Evolutionary conservation across 1,139 yeast species (phyloP).

Genomic region (Spathaspora sp.): DNA sequence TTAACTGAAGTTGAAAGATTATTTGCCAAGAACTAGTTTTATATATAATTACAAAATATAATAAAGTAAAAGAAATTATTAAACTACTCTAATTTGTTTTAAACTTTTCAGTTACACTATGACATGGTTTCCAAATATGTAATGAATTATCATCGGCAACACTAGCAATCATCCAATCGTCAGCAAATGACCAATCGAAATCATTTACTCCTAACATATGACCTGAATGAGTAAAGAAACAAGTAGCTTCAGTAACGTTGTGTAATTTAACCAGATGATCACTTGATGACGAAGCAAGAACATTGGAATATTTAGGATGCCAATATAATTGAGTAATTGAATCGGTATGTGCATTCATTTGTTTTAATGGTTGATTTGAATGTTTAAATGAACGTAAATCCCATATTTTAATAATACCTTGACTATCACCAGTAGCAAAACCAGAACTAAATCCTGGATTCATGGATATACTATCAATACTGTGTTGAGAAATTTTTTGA

Average conservation of each 20-base stretch:
- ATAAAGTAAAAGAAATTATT: not conserved
- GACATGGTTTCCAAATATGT: slow-evolving; percentile 77
- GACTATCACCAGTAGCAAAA: slow-evolving; percentile 68
- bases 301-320: slow-evolving; percentile 63
- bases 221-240: slow-evolving; percentile 78
- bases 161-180: slow-evolving; percentile 76
- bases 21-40: slow-evolving; percentile 49
- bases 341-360: slow-evolving; percentile 45
- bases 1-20: slow-evolving; percentile 88
- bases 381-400: slow-evolving; percentile 56
- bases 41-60: not conserved
- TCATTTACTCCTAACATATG: slow-evolving; percentile 89
- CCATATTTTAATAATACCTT: slow-evolving; percentile 63
- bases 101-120: slow-evolving; percentile 19
- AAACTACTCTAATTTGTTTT: not conserved
- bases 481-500: slow-evolving; percentile 36
- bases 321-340: slow-evolving; percentile 73
- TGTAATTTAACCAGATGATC: slow-evolving; percentile 73
- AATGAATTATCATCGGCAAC: slow-evolving; percentile 88
- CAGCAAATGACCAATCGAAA: slow-evolving; percentile 80
- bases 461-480: slow-evolving; percentile 66
- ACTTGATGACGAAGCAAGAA: slow-evolving; percentile 71
- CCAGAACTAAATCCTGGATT: slow-evolving; percentile 53
- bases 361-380: slow-evolving; percentile 22
- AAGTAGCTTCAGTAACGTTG: slow-evolving; percentile 53